These are phyloP conservation scores for Dendrobium nobile DNA, from an alignment of 106 monocot species.

Conservation along the genomic window DNA sequence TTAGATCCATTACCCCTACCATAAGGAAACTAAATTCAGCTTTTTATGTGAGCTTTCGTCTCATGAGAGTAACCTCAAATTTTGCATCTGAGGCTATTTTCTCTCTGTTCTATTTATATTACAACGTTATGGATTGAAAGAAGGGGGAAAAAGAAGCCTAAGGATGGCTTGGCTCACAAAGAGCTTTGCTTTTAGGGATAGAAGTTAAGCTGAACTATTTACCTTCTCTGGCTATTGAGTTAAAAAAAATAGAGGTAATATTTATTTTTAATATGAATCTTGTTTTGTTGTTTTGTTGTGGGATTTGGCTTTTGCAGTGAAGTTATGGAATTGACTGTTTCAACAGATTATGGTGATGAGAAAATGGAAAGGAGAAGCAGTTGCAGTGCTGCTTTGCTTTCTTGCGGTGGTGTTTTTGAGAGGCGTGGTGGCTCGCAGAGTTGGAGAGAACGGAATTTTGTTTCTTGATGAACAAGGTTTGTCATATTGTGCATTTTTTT, in stretches of 20 bases:
- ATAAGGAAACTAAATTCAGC: background rate
- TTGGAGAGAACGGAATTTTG: background rate
- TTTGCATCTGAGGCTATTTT: background rate
- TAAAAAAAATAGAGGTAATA: background rate
- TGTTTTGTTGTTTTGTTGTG: background rate
- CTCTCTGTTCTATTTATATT: background rate
- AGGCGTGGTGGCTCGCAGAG: background rate
- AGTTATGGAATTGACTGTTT: background rate
- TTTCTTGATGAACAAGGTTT: background rate
- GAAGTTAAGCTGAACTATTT: background rate
- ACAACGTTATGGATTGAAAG: background rate
- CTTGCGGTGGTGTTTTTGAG: background rate
- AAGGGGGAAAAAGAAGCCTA: background rate
- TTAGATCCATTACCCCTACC: conserved; percentile 1
- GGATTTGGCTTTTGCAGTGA: background rate
- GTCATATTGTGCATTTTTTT: background rate
- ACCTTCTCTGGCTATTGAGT: background rate
- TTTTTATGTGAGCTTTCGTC: background rate
- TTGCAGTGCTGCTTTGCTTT: background rate
- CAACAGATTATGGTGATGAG: background rate
- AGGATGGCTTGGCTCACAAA: background rate
- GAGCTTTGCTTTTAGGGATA: background rate
- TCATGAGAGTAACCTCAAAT: too few species aligned
- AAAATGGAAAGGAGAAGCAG: background rate
- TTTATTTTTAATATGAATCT: background rate